phyloP scores from a whole-genome alignment of 371 early-diverging fungal species.

The Mortierella sp. region DNA sequence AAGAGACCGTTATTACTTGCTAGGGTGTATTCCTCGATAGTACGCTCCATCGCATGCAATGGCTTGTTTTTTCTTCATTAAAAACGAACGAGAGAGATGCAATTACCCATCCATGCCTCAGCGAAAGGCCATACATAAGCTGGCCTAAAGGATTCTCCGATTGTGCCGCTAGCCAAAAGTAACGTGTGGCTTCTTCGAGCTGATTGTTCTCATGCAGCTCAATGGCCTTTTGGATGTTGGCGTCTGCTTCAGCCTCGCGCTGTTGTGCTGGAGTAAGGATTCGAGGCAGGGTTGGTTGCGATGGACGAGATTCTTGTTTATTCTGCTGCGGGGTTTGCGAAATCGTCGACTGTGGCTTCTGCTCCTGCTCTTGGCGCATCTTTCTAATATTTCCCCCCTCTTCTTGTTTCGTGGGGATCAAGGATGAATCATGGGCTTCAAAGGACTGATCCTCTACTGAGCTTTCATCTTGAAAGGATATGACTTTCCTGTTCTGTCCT shows the following conservation, averaged over 20 bases:
- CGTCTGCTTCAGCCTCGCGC: conserved; percentile 56
- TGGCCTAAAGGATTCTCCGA: conserved; percentile 79
- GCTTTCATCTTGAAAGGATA: conserved; percentile 31
- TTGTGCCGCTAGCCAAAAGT: conserved; percentile 84
- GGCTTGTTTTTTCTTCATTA: too few relatives aligned
- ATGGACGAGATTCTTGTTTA: conserved; percentile 1
- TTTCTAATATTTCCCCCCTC: too few relatives aligned
- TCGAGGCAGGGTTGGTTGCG: conserved; percentile 11
- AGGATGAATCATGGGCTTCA: too few relatives aligned
- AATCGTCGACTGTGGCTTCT: not conserved
- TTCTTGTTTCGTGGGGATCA: not conserved
- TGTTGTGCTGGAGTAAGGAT: conserved; percentile 35
- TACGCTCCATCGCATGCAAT: too few relatives aligned
- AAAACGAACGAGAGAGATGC: too few relatives aligned
- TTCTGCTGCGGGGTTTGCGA: not conserved
- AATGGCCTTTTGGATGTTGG: conserved; percentile 63
- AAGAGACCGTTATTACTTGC: too few relatives aligned
- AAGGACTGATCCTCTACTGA: too few relatives aligned
- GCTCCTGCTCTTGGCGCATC: not conserved
- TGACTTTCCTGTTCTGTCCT: conserved; percentile 12
- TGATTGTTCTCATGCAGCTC: conserved; percentile 77
- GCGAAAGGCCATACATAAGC: conserved; percentile 87
- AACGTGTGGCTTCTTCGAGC: conserved; percentile 81
- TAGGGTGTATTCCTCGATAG: too few relatives aligned
- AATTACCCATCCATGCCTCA: conserved; percentile 90